These are phyloP conservation scores for Termitomyces sp. DNA, from an alignment of 768 basidiomycete species.

Conservation along the genomic window DNA sequence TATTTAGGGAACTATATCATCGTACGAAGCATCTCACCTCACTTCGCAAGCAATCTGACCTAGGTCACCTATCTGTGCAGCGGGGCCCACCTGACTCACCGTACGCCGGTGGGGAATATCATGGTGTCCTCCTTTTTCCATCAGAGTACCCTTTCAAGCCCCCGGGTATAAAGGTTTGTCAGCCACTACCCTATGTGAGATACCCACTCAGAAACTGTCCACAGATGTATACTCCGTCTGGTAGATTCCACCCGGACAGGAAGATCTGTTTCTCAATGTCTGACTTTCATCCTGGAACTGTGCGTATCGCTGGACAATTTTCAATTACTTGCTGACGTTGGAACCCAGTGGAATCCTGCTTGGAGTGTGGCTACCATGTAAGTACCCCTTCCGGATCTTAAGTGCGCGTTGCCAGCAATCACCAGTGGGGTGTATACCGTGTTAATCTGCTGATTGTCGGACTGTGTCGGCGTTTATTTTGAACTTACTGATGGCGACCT, in stretches of 20 bases:
- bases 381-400: conserved; percentile 27
- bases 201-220: conserved; percentile 3
- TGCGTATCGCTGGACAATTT: conserved; percentile 37
- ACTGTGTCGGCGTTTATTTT: conserved; percentile 3
- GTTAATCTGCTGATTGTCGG: conserved; percentile 5
- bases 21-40: conserved; percentile 41
- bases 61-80: conserved; percentile 45
- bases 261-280: conserved; percentile 99
- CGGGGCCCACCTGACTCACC: conserved; percentile 94
- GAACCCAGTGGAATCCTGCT: conserved; percentile 82
- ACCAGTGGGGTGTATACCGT: conserved; percentile 3
- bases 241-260: conserved; percentile 86
- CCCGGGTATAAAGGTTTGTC: conserved; percentile 86
- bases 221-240: conserved; percentile 94
- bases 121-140: conserved; percentile 89
- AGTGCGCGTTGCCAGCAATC: conserved; percentile 5
- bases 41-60: conserved; percentile 11
- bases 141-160: conserved; percentile 96
- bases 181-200: not conserved
- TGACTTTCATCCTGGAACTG: conserved; percentile 88
- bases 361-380: conserved; percentile 96
- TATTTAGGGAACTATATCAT: conserved; percentile 92
- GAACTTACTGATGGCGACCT: conserved; percentile 9
- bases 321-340: not conserved
- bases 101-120: conserved; percentile 90